Evolutionary conservation across 2,329 filamentous ascomycete genomes (phyloP), one percentile per base, ranked within the genome.

Genomic region (Alternaria angustiovoidea): DNA sequence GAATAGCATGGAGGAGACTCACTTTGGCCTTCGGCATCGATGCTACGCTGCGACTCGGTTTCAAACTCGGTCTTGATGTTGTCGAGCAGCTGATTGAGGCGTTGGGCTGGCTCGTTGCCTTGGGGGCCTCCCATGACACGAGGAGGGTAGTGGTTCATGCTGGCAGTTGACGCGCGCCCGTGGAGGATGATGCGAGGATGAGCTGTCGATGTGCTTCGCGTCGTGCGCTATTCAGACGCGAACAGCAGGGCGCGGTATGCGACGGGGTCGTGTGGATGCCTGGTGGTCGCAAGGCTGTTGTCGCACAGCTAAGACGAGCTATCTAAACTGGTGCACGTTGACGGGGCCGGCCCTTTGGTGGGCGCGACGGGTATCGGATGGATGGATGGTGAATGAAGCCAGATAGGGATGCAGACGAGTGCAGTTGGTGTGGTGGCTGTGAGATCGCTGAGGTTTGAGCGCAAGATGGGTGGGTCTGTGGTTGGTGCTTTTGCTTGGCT

Each of bases 21-120:
- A 97, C 94, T 91, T 79, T 96, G 93, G 78, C 94, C 92, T 78
- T 99, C 94, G 78, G 93, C 96, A 71, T 93, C 92, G 77, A 92
- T 92, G 67, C 89, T 91, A 70, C 92, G 89, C 67, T 91, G 89
- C 70, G 90, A 86, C 79, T 96, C 91, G 62, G 86, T 89, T 68
- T 98, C 94, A 71, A 97, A 98, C 81, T 99, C 95, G 74, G 88
- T 86, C 75, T 94, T 89, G 72, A 99, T 88, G 78, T 93, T 91
- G 58, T 98, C 94, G 75, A 99, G 86, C 66, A 98, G 88, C 84
- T 99, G 94, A 69, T 91, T 93, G 72, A 98, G 85, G 69, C 95
- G 93, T 81, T 84, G 86, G 61, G 91, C 89, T 68, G 88, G 89
- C 24, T 26, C 24, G 67, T 84, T 87, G 67, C 66, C 72, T 54